Evolutionary conservation across 768 basidiomycete genomes (phyloP).

Genomic region (Pulveroboletus sp.): DNA sequence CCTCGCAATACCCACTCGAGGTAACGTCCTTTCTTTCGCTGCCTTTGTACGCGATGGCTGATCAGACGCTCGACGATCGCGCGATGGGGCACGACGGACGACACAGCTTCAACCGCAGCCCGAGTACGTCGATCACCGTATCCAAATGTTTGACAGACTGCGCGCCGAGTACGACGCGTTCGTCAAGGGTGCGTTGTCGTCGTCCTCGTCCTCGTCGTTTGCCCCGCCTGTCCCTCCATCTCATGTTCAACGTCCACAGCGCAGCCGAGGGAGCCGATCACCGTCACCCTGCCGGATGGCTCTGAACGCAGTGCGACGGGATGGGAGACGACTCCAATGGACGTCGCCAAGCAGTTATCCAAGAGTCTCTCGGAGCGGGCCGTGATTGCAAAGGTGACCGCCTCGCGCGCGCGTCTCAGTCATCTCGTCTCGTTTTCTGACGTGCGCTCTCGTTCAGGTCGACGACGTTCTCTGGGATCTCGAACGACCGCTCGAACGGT

Average conservation of each 20-base stretch:
- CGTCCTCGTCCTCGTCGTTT: too few species aligned
- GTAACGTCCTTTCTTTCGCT: slow-evolving; percentile 30
- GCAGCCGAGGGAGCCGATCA: slow-evolving; percentile 81
- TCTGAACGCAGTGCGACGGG: slow-evolving; percentile 77
- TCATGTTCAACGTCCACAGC: slow-evolving; percentile 27
- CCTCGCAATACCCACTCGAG: slow-evolving; percentile 59
- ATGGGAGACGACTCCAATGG: slow-evolving; percentile 95
- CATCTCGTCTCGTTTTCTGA: neutral
- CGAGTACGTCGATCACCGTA: slow-evolving; percentile 82
- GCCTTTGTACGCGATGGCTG: neutral
- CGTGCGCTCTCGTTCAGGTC: slow-evolving; percentile 41
- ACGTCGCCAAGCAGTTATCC: slow-evolving; percentile 82
- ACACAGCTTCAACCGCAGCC: slow-evolving; percentile 78
- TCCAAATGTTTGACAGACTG: slow-evolving; percentile 84
- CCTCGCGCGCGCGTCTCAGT: neutral
- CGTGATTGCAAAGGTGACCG: slow-evolving; percentile 85
- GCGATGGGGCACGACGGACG: neutral
- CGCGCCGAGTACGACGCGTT: slow-evolving; percentile 81
- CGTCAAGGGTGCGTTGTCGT: slow-evolving; percentile 57
- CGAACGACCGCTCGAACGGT: slow-evolving; percentile 86
- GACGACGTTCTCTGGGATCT: slow-evolving; percentile 90
- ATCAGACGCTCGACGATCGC: neutral
- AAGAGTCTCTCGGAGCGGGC: slow-evolving; percentile 83
- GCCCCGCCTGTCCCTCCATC: neutral
- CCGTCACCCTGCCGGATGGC: slow-evolving; percentile 83